These are phyloP conservation scores for Phascolomyces articulosus DNA, from an alignment of 371 early-diverging fungal genomes.

Conservation along the genomic window DNA sequence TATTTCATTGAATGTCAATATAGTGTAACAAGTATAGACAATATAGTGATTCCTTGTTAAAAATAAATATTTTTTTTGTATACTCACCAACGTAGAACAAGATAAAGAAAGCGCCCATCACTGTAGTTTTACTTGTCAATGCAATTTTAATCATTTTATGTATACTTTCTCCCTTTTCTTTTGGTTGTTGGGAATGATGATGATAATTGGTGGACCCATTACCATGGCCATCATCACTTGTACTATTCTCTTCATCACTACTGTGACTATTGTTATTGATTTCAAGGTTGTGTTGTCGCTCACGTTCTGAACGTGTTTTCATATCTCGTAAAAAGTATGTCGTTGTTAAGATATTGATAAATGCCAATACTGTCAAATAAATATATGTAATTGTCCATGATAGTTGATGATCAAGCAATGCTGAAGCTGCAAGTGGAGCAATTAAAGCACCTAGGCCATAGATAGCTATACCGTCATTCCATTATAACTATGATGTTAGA, in stretches of 20 bases:
- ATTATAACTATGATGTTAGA: no score
- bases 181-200: not conserved
- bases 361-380: conserved; percentile 17
- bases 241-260: not conserved
- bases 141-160: not conserved
- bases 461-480: no score
- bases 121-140: conserved; percentile 15
- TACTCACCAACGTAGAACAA: conserved; percentile 28
- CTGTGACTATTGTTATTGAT: not conserved
- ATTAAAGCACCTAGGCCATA: no score
- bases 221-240: no score
- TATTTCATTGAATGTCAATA: not conserved
- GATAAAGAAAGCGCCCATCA: conserved; percentile 22
- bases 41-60: not conserved
- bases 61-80: not conserved
- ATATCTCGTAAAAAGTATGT: conserved; percentile 3
- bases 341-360: conserved; percentile 1
- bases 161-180: not conserved
- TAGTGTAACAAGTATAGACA: not conserved
- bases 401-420: conserved; percentile 10
- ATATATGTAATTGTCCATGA: conserved; percentile 20
- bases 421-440: conserved; percentile 15
- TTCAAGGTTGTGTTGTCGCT: not conserved
- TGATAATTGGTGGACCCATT: no score
- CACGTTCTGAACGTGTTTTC: not conserved